Base-by-base conservation (phyloP, 805 yeast species). In the Pichia phayaonensis region DNA sequence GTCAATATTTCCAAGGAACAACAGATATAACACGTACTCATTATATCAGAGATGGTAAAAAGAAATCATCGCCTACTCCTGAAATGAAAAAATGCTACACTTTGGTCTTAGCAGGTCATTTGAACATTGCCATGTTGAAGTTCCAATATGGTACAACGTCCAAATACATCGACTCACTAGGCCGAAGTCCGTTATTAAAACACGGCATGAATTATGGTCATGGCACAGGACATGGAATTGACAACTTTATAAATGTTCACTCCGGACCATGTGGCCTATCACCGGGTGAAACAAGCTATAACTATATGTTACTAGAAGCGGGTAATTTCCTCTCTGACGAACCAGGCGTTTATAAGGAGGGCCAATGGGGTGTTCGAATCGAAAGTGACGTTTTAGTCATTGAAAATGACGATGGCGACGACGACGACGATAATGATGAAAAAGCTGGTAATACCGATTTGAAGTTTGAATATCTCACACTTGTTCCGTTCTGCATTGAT, bases 171-270 rank as follows among this genome's bases (percentile, higher is more conserved):
- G 99, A 94, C 62, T 72, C 81, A 0, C 72, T 90, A 47, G 96
- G 97, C 0, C 76, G 99, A 56, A 90, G 84, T 65, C 83, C 79
- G 47, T 70, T 94, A 53, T 86, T 95, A 90, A 72, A 79, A 40
- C 74, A 80, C 47, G 98, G 98, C 0, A 71, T 88, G 45, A 94
- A 87, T 64, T 94, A 86, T 64, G 79, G 83, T 55, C 99, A 94
- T 67, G 98, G 99, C 11, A 89, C 98, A 0, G 97, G 98, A 2
- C 99, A 94, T 67, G 99, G 99, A 5, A 86, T 94, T n/a, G 98
- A 97, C 2, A 76, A 90, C 21, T 92, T 76, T 63, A 79, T 95
- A 44, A 84, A 85, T 64, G 98, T 94, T 18, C 99, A 94, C 65
- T 97, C 95, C 62, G 94, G 95, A 0, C 98, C 98, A 1, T 76